Conservation (phyloP, 257 asterid species). For the Nicotiana sylvestris region DNA sequence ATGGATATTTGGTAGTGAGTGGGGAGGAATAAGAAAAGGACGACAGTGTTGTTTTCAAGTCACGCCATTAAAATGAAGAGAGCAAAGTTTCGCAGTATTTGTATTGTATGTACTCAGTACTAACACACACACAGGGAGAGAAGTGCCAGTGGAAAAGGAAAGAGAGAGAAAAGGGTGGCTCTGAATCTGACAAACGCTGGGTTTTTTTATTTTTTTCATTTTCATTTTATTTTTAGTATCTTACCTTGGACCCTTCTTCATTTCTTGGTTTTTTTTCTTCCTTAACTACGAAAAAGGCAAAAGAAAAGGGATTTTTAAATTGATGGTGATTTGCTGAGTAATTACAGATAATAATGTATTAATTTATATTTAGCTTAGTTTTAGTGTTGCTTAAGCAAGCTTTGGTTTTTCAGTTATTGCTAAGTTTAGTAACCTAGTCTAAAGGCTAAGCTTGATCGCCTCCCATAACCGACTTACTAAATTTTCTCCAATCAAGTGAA, state of each 20-base stretch:
- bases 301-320: not conserved
- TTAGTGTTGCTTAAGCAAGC: not conserved
- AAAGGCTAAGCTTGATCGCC: not conserved
- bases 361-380: not conserved
- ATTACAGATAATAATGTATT: not conserved
- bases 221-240: not conserved
- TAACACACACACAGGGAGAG: not conserved
- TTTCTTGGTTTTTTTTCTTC: not conserved
- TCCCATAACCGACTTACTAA: not conserved
- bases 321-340: not conserved
- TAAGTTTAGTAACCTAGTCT: not conserved
- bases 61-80: conserved; percentile 22
- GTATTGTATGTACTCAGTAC: conserved; percentile 7
- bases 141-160: conserved; percentile 2
- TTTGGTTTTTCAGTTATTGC: not conserved
- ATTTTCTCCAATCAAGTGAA: not conserved
- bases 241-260: not conserved
- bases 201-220: not conserved
- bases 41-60: not conserved
- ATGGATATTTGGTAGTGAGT: conserved; percentile 8
- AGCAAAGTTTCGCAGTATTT: conserved; percentile 5
- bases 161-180: conserved; percentile 16
- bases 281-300: not conserved
- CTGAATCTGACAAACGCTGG: conserved; percentile 16
- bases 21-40: not conserved